Evolutionary conservation across 306 rosid species (phyloP).

Genomic region (Malus sieversii): DNA sequence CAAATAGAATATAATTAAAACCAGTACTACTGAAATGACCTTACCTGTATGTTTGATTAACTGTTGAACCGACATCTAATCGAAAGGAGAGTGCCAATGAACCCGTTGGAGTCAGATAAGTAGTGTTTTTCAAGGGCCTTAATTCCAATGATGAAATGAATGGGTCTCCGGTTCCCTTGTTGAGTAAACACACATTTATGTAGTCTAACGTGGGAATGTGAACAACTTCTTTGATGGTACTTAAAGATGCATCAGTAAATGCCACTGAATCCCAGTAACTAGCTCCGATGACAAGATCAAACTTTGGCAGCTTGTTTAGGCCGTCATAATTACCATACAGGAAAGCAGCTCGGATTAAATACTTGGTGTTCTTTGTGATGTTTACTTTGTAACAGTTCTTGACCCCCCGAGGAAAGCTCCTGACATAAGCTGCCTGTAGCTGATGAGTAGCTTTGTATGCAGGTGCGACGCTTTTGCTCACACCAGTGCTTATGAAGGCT

Average conservation of each 20-base stretch:
- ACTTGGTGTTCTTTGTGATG: conserved; percentile 19
- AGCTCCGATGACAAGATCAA: conserved; percentile 42
- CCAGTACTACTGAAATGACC: not conserved
- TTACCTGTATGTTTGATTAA: conserved; percentile 28
- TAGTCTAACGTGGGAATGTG: conserved; percentile 26
- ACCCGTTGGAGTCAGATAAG: conserved; percentile 3
- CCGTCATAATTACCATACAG: conserved; percentile 44
- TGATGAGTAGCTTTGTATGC: not conserved
- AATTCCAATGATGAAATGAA: conserved; percentile 50
- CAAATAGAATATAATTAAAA: not conserved
- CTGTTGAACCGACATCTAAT: conserved; percentile 27
- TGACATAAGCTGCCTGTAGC: conserved; percentile 20
- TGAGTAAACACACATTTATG: conserved; percentile 31
- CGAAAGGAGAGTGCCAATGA: conserved; percentile 17
- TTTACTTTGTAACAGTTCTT: conserved; percentile 51
- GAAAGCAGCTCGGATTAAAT: conserved; percentile 32
- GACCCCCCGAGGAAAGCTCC: conserved; percentile 49
- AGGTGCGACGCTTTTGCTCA: conserved; percentile 2
- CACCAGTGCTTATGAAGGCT: conserved; percentile 31
- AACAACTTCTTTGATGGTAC: conserved; percentile 18
- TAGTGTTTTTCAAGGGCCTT: conserved; percentile 25
- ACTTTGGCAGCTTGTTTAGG: conserved; percentile 20
- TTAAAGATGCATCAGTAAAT: not conserved
- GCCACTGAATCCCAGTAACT: conserved; percentile 29
- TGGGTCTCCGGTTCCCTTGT: conserved; percentile 37